Evolutionary conservation across 2,329 filamentous ascomycete genomes (phyloP), one percentile per base, ranked within the genome.

Genomic region (Aspergillus luchuensis): DNA sequence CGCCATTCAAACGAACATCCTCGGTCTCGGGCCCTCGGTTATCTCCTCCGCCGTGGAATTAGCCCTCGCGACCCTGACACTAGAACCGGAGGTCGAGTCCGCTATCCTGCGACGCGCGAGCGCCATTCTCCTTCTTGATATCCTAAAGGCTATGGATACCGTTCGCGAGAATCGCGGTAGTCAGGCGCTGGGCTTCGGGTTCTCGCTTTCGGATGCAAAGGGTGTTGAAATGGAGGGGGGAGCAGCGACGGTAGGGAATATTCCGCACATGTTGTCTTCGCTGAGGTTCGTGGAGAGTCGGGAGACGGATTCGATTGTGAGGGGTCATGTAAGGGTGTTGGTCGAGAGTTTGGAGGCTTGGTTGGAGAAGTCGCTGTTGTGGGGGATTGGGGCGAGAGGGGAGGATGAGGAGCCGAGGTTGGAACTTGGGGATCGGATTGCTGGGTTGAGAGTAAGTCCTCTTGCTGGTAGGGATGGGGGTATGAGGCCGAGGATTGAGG

Each of bases 61-160:
- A 17, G 75, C 76, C 2, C 67, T 80, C 28, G 70, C 75, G 5
- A 79, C 74, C 1, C 63, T 79, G 4, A 75, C 70, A 1, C 66
- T 78, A 0, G 78, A 80, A 53, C 64, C 69, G 3, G 69, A 64
- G 1, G 65, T 67, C 0, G 78, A 76, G 59, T 76, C 70, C 25
- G 77, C 77, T 0, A 79, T 80, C 17, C 65, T 80, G 8, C 73
- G 78, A 23, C 76, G 78, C 10, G 76, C 78, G 38, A 77, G 77
- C 21, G 73, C 71, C 3, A 57, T 80, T 2, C 66, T 80, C 17
- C 68, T 80, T 5, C 72, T 79, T 4, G 77, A 79, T 49, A 69
- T 78, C 10, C 51, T 79, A 10, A 79, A 75, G 59, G 73, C 77
- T 2, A 64, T 80, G 2, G 76, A 80, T 41, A 63, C 65, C 11